Base-by-base conservation (phyloP, 2,329 filamentous ascomycete genomes). In the Pseudocercospora vitis region DNA sequence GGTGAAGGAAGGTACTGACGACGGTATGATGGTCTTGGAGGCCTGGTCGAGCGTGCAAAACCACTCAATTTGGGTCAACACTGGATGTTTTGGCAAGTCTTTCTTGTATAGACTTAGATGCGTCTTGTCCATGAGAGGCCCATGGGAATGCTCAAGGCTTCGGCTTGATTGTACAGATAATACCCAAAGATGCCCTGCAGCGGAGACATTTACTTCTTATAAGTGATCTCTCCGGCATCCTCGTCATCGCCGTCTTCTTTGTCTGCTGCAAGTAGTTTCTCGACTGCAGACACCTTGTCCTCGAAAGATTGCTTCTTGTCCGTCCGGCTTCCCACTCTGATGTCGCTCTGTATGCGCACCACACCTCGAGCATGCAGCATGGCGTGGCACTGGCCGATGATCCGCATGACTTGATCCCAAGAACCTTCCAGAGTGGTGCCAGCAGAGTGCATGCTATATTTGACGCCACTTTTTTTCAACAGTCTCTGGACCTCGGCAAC, bases 381-480 rank as follows among this genome's bases (percentile, higher is more conserved):
- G 2, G 52, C 58, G 74, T 95, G 91, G 3, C 88, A 89, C 74
- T 92, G 88, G n/a, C 91, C 91, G 62, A 95, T 88, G 23, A 91
- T 80, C 52, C 76, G 78, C 80, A 95, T 91, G 54, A 95, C 91
- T 26, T 88, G 83, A 61, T 95, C 88, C 92, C 94, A 97, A 33
- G 84, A 81, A 2, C 92, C 94, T 76, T 97, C 92, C 51, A 97
- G 82, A 0, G 92, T 97, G 0, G 92, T 96, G 9, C 92, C 94
- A 2, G 91, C 91, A 21, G 89, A 91, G 74, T 97, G 92, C 89
- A 97, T 94, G 42, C 81, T 85, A 70, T 91, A 92, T 60, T 83
- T 85, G 58, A 97, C 72, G 1, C 90, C 90, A 63, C 87, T 94
- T 50, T 82, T 84, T 72, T 87, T 84, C 65, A 99, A 80, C 29